These are phyloP conservation scores for Macadamia integrifolia DNA, from an alignment of 164 flowering plant species.

Conservation along the genomic window DNA sequence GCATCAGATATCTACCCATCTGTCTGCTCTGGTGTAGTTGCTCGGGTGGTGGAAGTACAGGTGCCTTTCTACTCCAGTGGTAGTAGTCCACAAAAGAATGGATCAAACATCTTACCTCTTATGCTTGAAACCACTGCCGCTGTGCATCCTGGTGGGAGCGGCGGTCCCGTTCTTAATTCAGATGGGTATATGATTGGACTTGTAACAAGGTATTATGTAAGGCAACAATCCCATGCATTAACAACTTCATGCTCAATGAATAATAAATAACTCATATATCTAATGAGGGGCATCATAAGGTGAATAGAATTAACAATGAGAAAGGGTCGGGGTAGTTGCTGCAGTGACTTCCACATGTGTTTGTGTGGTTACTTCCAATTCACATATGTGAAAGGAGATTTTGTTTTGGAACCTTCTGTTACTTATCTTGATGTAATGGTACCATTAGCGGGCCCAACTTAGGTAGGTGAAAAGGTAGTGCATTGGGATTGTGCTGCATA, in stretches of 20 bases:
- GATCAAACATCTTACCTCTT: conserved; percentile 39
- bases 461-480: not conserved
- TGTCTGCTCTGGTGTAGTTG: conserved; percentile 65
- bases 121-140: conserved; percentile 98
- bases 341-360: not conserved
- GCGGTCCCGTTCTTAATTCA: conserved; percentile 85
- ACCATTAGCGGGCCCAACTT: too few relatives aligned
- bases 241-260: not conserved
- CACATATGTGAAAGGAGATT: not conserved
- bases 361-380: not conserved
- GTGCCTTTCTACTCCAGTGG: conserved; percentile 22
- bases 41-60: conserved; percentile 65
- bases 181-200: conserved; percentile 86
- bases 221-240: not conserved
- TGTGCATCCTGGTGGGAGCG: conserved; percentile 96
- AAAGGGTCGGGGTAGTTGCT: not conserved
- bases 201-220: conserved; percentile 70
- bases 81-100: conserved; percentile 14
- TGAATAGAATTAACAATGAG: too few relatives aligned
- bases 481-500: not conserved
- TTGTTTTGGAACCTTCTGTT: not conserved
- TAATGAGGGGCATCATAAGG: not conserved
- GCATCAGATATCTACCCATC: conserved; percentile 65
- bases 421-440: too few relatives aligned
- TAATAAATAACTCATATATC: not conserved